Base-by-base conservation (phyloP, 176 grass and related monocot genomes). In the Triticum monococcum region DNA sequence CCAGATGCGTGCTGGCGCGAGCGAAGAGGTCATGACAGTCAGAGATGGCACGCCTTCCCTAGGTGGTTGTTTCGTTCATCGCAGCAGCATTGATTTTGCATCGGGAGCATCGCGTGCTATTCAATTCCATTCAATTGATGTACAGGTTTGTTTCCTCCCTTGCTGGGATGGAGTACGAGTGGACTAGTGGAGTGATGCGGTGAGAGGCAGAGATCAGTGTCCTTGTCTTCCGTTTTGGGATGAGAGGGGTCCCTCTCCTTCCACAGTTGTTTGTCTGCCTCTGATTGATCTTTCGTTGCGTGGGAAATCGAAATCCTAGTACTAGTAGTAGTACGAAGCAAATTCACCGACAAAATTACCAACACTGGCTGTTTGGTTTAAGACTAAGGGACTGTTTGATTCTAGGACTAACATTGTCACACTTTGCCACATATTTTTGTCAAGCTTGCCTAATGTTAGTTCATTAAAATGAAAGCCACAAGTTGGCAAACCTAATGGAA, bases 31-130 rank as follows among this genome's bases (percentile, higher is more conserved):
- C 45, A 16, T 41, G 5, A 7, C 2, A 43, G 59, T 26, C n/a
- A 64, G 37, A 61, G 22, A 22, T 56, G 57, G 22, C 68, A 66
- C 22, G 57, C n/a, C 41, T 75, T 75, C 41, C 79, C 86, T 67
- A 76, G 79, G 74, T 73, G 32, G 17, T 9, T 74, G 59, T 54
- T 26, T 48, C 72, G 23, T 83, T 46, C 59, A 69, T 76, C 33
- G 9, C 43, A 9, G 59, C 33, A 8, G 81, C 82, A 76, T 85
- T 89, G 77, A 85, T 85, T 85, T 30, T 28, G 36, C 73, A 45
- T 24, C 7, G 67, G 86, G 76, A 74, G 25, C 36, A 12, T 23
- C 14, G 4, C 16, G 63, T 65, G 18, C 56, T 59, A 65, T 65
- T 65, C 26, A 66, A 66, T 14, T 30, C 12, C 36, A 35, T 76